Evolutionary conservation across 2,329 filamentous ascomycete genomes (phyloP).

Genomic region (Rosellinia necatrix): DNA sequence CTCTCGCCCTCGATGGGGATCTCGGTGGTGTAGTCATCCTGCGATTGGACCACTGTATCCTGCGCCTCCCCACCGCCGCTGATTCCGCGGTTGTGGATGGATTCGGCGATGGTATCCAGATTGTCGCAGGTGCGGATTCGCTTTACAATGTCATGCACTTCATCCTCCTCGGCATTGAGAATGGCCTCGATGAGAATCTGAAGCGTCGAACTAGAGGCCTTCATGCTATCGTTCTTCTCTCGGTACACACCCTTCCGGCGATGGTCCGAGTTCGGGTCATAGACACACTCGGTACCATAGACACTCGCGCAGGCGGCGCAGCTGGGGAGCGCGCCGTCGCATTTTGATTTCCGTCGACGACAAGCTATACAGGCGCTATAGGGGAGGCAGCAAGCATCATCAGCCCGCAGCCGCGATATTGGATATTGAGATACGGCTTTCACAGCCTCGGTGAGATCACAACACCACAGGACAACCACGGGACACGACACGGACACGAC

Average conservation of each 20-base stretch:
- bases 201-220: conserved; percentile 83
- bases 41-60: conserved; percentile 49
- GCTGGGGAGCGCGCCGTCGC: conserved; percentile 87
- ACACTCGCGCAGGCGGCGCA: conserved; percentile 97
- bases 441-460: neutral
- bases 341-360: conserved; percentile 80
- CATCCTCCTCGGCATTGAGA: conserved; percentile 86
- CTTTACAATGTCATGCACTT: conserved; percentile 78
- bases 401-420: conserved; percentile 2
- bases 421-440: neutral
- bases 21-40: conserved; percentile 47
- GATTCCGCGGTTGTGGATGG: conserved; percentile 53
- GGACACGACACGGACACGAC: too few species aligned
- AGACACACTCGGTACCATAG: conserved; percentile 87
- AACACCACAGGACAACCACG: too few species aligned
- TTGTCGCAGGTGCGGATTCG: conserved; percentile 86
- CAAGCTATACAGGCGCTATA: conserved; percentile 73
- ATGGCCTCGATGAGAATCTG: conserved; percentile 94
- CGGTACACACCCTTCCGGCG: conserved; percentile 96
- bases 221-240: conserved; percentile 86
- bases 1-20: conserved; percentile 65
- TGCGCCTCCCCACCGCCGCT: conserved; percentile 41
- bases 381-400: neutral
- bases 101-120: conserved; percentile 60
- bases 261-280: conserved; percentile 95